Evolutionary conservation across 2,329 filamentous ascomycete species (phyloP).

Genomic region (Septoria petroselini): DNA sequence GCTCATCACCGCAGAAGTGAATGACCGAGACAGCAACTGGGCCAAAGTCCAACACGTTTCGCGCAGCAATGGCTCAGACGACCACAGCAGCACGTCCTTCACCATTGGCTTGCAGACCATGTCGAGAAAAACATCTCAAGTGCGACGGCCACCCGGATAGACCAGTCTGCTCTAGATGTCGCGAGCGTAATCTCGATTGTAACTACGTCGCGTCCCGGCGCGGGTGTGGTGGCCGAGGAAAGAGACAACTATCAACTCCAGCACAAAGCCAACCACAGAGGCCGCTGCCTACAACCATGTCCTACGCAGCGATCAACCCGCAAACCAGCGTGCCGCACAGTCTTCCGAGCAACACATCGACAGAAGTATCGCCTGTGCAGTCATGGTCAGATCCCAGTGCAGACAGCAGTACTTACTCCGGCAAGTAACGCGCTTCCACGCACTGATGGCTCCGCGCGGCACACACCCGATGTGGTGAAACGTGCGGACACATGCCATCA

Average conservation of each 20-base stretch:
- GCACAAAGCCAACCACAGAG: not conserved
- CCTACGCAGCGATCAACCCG: not conserved
- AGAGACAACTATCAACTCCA: conserved; percentile 16
- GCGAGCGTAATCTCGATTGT: conserved; percentile 50
- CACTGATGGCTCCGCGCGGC: not conserved
- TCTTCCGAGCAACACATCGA: not conserved
- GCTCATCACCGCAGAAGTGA: no score
- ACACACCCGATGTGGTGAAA: not conserved
- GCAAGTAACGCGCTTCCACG: not conserved
- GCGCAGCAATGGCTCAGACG: not conserved
- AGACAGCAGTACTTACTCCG: conserved; percentile 5
- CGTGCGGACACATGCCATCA: not conserved
- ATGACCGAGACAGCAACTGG: no score
- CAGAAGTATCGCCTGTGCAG: conserved; percentile 6
- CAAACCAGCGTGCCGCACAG: not conserved
- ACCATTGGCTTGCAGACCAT: conserved; percentile 40
- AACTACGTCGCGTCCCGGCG: conserved; percentile 70
- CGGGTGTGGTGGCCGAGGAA: conserved; percentile 61
- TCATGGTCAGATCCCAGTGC: conserved; percentile 11
- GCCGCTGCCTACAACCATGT: conserved; percentile 5
- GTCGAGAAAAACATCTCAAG: conserved; percentile 65
- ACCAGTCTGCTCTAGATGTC: conserved; percentile 59
- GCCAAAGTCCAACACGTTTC: no score
- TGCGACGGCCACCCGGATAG: conserved; percentile 68
- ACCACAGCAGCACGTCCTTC: conserved; percentile 9